phyloP scores from a whole-genome alignment of 805 yeast species.

The Candida sphagnicola region DNA sequence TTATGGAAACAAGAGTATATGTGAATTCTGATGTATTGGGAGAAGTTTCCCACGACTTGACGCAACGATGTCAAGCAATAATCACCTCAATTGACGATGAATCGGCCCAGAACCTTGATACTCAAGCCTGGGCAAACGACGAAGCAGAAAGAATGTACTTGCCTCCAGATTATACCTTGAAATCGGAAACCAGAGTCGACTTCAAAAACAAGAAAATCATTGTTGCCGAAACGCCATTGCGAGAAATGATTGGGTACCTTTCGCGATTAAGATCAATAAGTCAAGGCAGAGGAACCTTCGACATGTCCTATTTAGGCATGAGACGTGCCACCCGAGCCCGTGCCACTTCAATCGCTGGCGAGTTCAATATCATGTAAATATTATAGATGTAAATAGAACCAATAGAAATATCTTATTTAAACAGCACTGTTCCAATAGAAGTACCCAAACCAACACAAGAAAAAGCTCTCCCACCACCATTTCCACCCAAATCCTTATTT shows the following conservation, averaged over 20 bases:
- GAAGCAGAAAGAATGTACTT: slow-evolving; percentile 62
- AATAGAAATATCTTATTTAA: neutral
- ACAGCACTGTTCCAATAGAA: too few relatives aligned
- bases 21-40: slow-evolving; percentile 76
- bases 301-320: slow-evolving; percentile 76
- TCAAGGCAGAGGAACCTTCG: slow-evolving; percentile 82
- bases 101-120: slow-evolving; percentile 28
- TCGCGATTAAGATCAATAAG: slow-evolving; percentile 75
- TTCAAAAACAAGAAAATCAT: slow-evolving; percentile 50
- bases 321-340: slow-evolving; percentile 58
- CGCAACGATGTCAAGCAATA: slow-evolving; percentile 71
- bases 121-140: slow-evolving; percentile 44
- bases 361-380: neutral
- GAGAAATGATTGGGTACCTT: slow-evolving; percentile 88
- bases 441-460: too few relatives aligned
- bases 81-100: slow-evolving; percentile 74
- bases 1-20: slow-evolving; percentile 70
- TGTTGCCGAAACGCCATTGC: slow-evolving; percentile 78
- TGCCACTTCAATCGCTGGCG: slow-evolving; percentile 7
- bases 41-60: slow-evolving; percentile 76
- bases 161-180: slow-evolving; percentile 73
- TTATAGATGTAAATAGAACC: too few relatives aligned
- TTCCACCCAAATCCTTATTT: too few relatives aligned
- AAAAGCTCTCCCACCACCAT: too few relatives aligned
- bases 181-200: slow-evolving; percentile 14